These are phyloP conservation scores for Fulvia fulva DNA, from an alignment of 2,329 filamentous ascomycete genomes.

Conservation along the genomic window DNA sequence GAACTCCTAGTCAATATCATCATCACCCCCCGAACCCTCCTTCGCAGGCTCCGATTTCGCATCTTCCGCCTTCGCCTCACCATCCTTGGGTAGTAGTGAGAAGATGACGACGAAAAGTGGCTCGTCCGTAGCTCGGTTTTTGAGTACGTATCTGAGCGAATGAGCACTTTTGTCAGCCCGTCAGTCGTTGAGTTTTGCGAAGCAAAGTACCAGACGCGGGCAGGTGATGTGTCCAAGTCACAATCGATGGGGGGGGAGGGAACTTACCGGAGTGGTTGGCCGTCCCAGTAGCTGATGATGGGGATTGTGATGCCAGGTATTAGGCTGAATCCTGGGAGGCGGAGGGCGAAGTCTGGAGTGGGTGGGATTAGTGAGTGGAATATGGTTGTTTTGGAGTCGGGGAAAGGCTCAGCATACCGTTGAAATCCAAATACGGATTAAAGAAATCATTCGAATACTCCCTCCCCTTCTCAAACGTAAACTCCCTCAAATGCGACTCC, in stretches of 20 bases:
- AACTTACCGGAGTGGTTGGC: constrained; percentile 68
- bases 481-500: constrained; percentile 52
- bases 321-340: constrained; percentile 56
- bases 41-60: constrained; percentile 9
- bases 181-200: constrained; percentile 19
- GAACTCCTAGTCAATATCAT: constrained; percentile 21
- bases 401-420: constrained; percentile 45
- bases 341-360: constrained; percentile 60
- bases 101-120: constrained; percentile 80
- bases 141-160: constrained; percentile 85
- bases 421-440: constrained; percentile 90
- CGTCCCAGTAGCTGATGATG: constrained; percentile 76
- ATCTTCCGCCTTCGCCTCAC: constrained; percentile 9
- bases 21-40: constrained; percentile 9
- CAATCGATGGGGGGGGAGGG: constrained; percentile 15
- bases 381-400: no score
- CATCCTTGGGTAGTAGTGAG: constrained; percentile 65
- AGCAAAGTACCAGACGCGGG: constrained; percentile 6
- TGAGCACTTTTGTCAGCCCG: constrained; percentile 62
- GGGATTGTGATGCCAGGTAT: constrained; percentile 64
- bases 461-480: constrained; percentile 59
- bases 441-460: constrained; percentile 71
- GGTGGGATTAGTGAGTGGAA: background rate
- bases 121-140: constrained; percentile 68
- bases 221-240: constrained; percentile 30